These are phyloP conservation scores for Echria macrotheca DNA, from an alignment of 495 filamentous ascomycete genomes.

Conservation along the genomic window DNA sequence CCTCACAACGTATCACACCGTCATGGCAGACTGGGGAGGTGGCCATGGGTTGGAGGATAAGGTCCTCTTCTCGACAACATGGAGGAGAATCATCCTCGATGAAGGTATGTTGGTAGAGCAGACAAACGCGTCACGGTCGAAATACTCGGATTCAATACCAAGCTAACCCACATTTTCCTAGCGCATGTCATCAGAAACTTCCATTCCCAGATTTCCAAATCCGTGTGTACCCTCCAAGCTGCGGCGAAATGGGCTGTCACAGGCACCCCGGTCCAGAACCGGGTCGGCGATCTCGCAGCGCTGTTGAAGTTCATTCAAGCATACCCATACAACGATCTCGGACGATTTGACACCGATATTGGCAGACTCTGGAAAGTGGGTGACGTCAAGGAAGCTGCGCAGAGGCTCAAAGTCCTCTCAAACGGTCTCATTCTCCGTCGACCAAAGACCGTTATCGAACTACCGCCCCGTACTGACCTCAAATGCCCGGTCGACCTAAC, in stretches of 20 bases:
- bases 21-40: slow-evolving; percentile 29
- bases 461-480: background rate
- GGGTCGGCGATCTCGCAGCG: slow-evolving; percentile 29
- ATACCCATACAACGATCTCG: slow-evolving; percentile 32
- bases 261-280: slow-evolving; percentile 41
- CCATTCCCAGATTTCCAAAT: slow-evolving; percentile 23
- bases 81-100: slow-evolving; percentile 41
- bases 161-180: no score
- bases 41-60: slow-evolving; percentile 3
- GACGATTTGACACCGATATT: slow-evolving; percentile 29
- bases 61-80: slow-evolving; percentile 25
- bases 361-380: slow-evolving; percentile 25
- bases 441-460: background rate
- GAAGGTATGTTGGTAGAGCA: slow-evolving; percentile 45
- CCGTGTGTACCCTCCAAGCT: slow-evolving; percentile 29
- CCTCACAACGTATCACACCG: slow-evolving; percentile 37
- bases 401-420: slow-evolving; percentile 30
- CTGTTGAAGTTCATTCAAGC: slow-evolving; percentile 35
- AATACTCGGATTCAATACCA: no score
- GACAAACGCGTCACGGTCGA: no score
- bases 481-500: background rate
- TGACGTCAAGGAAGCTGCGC: slow-evolving; percentile 25
- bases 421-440: slow-evolving; percentile 24
- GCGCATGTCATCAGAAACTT: slow-evolving; percentile 39
- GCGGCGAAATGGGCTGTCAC: slow-evolving; percentile 37